Base-by-base conservation (phyloP, 1,139 yeast species). In the Yamadazyma taylorii region DNA sequence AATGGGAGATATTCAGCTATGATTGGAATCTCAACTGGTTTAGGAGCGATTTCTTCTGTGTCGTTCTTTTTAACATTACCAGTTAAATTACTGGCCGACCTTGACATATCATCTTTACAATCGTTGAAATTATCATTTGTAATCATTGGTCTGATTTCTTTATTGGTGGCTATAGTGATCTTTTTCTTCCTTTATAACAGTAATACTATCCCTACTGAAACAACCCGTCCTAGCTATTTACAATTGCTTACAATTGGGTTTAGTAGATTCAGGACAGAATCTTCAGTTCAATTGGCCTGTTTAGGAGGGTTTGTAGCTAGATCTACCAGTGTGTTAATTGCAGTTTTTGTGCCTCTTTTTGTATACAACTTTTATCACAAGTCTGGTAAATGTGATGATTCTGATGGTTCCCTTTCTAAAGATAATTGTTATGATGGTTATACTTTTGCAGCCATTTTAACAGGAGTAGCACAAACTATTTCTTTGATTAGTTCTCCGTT, bases 21-120 rank as follows among this genome's bases (percentile, higher is more conserved):
- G 29, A 72, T 83, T 33, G 90, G 90, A 0, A 55, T 81, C 3
- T 63, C 75, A 33, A 69, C 85, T 10, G 90, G 90, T 0, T 50
- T 79, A 10, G 92, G 92, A 27, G 92, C 90, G 1, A 71, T 79
- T 1, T 75, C 77, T 45, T 64, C 83, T 0, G 83, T 78, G 2
- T 57, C 73, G 1, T 56, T 63, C 27, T 72, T 75, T 36, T 55
- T 79, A 22, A 69, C 83, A 4, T 55, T 71, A 25, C 82, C 81
- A 1, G 69, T 70, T 2, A 60, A 56, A 30, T 58, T 71, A 37
- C 61, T 61, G 13, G 52, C 56, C 10, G 43, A 49, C 13, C 52
- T 53, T 27, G 51, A 50, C n/a, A 37, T 63, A 16, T 45, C 57
- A n/a, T 47, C 73, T 4, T 60, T 60, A 28, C 56, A 53, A 3